phyloP scores from a whole-genome alignment of 169 alveolate species.

The Miamiensis avidus region DNA sequence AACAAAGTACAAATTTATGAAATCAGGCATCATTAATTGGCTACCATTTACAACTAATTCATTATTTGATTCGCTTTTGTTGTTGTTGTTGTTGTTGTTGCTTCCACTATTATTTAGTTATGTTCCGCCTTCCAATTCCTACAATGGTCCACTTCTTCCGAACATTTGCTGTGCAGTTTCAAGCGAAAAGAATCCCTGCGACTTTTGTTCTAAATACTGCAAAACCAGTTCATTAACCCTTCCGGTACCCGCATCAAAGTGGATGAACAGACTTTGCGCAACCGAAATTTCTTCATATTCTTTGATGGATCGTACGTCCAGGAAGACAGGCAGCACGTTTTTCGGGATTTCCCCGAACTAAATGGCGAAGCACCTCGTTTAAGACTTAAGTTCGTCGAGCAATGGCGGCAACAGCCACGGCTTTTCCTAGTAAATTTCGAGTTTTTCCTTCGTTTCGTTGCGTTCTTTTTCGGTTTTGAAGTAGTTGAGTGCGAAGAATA shows the following conservation, averaged over 20 bases:
- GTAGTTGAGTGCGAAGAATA: slow-evolving; percentile 9
- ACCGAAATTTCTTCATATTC: slow-evolving; percentile 13
- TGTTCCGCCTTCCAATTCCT: no score
- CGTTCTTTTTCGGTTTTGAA: slow-evolving; percentile 4
- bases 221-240: slow-evolving; percentile 4
- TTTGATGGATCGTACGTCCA: not conserved
- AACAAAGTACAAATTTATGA: not conserved
- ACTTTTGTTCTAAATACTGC: slow-evolving; percentile 7
- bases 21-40: slow-evolving; percentile 9
- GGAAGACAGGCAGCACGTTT: not conserved
- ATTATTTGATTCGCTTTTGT: no score
- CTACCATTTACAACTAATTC: slow-evolving; percentile 5
- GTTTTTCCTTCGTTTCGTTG: not conserved
- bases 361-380: slow-evolving; percentile 5
- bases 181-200: not conserved
- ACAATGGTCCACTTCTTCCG: not conserved
- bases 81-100: no score
- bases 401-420: slow-evolving; percentile 23
- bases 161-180: not conserved
- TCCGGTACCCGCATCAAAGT: not conserved
- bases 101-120: no score
- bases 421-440: not conserved
- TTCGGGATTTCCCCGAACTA: not conserved
- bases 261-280: slow-evolving; percentile 6
- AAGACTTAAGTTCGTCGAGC: not conserved